Evolutionary conservation across 345 rosid species (phyloP).

Genomic region (Gossypium australe): DNA sequence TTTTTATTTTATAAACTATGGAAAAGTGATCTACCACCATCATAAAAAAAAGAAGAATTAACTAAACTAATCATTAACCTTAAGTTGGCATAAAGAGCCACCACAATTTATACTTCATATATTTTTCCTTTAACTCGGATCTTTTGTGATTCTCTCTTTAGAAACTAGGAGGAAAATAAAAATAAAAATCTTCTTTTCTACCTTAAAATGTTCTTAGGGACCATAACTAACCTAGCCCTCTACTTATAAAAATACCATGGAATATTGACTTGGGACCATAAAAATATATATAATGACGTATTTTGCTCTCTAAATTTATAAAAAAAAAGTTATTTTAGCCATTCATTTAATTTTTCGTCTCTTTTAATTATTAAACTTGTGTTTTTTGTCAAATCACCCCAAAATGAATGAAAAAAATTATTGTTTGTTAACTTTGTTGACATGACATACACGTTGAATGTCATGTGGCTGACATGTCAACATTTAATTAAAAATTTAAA

Average conservation of each 20-base stretch:
- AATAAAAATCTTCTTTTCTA: not conserved
- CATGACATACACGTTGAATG: too few relatives aligned
- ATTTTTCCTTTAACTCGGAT: constrained; percentile 1
- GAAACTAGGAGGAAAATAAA: not conserved
- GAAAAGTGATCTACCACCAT: constrained; percentile 13
- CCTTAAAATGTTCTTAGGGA: not conserved
- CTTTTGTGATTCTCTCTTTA: constrained; percentile 11
- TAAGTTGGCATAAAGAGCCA: constrained; percentile 6
- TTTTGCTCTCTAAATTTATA: too few relatives aligned
- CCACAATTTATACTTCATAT: not conserved
- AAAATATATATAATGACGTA: not conserved
- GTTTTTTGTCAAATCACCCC: too few relatives aligned
- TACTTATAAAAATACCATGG: not conserved
- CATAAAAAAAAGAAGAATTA: not conserved
- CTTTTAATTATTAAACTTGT: too few relatives aligned
- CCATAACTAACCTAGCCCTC: not conserved
- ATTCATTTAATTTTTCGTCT: too few relatives aligned
- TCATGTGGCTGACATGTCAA: too few relatives aligned
- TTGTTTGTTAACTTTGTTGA: too few relatives aligned
- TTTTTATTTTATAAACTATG: constrained; percentile 6
- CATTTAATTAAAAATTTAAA: too few relatives aligned
- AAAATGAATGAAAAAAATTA: too few relatives aligned
- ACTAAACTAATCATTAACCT: constrained; percentile 9
- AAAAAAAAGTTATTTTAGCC: too few relatives aligned
- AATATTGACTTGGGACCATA: not conserved